Evolutionary conservation across 441 rosid species (phyloP).

Genomic region (Populus hybrid): DNA sequence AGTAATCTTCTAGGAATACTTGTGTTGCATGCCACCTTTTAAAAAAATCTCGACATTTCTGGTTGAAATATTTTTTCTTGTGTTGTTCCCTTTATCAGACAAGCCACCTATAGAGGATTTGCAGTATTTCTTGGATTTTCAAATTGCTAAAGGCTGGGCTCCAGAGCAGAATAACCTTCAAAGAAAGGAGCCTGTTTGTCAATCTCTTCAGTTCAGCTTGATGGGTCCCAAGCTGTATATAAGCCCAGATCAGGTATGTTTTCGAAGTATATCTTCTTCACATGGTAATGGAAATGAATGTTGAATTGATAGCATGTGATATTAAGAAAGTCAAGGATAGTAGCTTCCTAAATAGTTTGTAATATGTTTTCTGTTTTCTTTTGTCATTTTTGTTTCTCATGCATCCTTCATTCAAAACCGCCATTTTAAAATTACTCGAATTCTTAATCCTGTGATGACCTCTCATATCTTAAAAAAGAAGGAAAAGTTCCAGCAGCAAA

Average conservation of each 20-base stretch:
- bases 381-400: not conserved
- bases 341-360: not conserved
- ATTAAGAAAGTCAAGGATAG: not conserved
- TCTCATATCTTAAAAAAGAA: not conserved
- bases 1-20: not conserved
- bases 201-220: slow-evolving; percentile 70
- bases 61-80: slow-evolving; percentile 4
- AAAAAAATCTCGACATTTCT: not conserved
- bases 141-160: slow-evolving; percentile 64
- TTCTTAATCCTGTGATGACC: not conserved
- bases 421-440: not conserved
- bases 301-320: not conserved
- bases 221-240: slow-evolving; percentile 76
- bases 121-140: slow-evolving; percentile 65
- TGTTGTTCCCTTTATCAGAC: slow-evolving; percentile 32
- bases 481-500: not conserved
- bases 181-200: slow-evolving; percentile 76
- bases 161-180: slow-evolving; percentile 56
- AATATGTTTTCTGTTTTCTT: not conserved
- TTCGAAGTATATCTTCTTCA: not conserved
- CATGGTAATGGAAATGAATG: slow-evolving; percentile 2
- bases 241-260: slow-evolving; percentile 66
- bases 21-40: not conserved
- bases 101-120: slow-evolving; percentile 72
- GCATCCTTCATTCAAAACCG: not conserved